Evolutionary conservation across 768 basidiomycete species (phyloP), one percentile per base, ranked within the genome.

Genomic region (Xerocomus spinulosus): DNA sequence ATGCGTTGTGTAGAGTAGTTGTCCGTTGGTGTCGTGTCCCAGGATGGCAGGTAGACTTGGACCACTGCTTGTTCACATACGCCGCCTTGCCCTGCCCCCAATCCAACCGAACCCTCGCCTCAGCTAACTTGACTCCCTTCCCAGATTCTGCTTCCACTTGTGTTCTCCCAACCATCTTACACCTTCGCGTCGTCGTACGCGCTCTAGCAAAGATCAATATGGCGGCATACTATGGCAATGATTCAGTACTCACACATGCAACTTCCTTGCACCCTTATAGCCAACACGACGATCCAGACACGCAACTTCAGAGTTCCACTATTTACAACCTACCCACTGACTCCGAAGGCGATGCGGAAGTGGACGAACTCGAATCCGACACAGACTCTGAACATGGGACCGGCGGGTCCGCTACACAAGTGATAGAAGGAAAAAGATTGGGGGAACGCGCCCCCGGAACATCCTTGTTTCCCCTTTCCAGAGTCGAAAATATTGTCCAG

Each of bases 401-500:
- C 20, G 46, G 57, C 52, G 51, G 54, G 50, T 67, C 65, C 24
- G 35, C 54, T 18, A 18, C 53, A 38, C 54, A 65, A 44, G 67
- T 65, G 53, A 61, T 57, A 25, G 50, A 49, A 10, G 67, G 60
- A 30, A 64, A 62, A 57, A 57, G 55, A 44, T 40, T 53, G 36
- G 65, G 65, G 41, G 70, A 71, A 48, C 81, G 84, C 53, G 67
- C 72, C 20, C 80, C 79, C 1, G 89, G 87, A 21, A 79, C 84
- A 37, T 82, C 80, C 5, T 67, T 86, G 3, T 69, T 92, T 28
- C 88, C 89, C 14, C 70, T 78, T 29, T 65, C 76, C 32, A 77
- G 80, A 53, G 64, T 93, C 33, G 86, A 91, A 66, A 83, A 78
- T 59, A 89, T 92, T 56, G 72, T 89, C 34, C 81, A 89, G 58